Conservation (phyloP, 1,139 yeast genomes). For the Geotrichum siamense region DNA sequence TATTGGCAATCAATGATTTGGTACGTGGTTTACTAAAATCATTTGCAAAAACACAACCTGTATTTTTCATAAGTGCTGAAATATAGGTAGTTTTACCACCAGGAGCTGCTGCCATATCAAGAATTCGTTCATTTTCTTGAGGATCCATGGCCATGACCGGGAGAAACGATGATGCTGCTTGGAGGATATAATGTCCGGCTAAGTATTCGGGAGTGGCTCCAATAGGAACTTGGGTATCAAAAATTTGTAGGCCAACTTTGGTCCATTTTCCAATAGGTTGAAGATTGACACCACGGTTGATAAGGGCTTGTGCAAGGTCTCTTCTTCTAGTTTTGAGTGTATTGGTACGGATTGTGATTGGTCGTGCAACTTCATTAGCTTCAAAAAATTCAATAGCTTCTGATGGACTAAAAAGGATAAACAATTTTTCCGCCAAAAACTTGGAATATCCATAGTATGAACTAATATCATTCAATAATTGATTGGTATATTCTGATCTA, state of each 20-base stretch:
- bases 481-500: slow-evolving; percentile 19
- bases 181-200: slow-evolving; percentile 95
- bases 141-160: slow-evolving; percentile 98
- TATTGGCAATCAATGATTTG: slow-evolving; percentile 91
- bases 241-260: slow-evolving; percentile 92
- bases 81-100: slow-evolving; percentile 98
- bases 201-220: slow-evolving; percentile 99
- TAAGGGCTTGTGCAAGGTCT: slow-evolving; percentile 90
- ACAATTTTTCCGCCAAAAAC: slow-evolving; percentile 86
- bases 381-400: slow-evolving; percentile 98
- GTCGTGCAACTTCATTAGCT: slow-evolving; percentile 96
- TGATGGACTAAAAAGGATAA: slow-evolving; percentile 82
- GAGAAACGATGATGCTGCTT: slow-evolving; percentile 95
- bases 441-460: slow-evolving; percentile 96
- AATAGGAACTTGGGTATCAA: slow-evolving; percentile 96
- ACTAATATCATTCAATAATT: slow-evolving; percentile 43
- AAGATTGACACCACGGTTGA: slow-evolving; percentile 92
- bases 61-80: slow-evolving; percentile 94
- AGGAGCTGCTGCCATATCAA: slow-evolving; percentile 99
- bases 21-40: slow-evolving; percentile 96
- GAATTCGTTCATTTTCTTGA: slow-evolving; percentile 86
- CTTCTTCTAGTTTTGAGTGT: slow-evolving; percentile 91
- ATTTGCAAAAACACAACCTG: slow-evolving; percentile 95
- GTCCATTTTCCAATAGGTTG: slow-evolving; percentile 99
- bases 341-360: slow-evolving; percentile 93